Conservation (phyloP, 495 filamentous ascomycete genomes). For the Symbiotaphrina buchneri region DNA sequence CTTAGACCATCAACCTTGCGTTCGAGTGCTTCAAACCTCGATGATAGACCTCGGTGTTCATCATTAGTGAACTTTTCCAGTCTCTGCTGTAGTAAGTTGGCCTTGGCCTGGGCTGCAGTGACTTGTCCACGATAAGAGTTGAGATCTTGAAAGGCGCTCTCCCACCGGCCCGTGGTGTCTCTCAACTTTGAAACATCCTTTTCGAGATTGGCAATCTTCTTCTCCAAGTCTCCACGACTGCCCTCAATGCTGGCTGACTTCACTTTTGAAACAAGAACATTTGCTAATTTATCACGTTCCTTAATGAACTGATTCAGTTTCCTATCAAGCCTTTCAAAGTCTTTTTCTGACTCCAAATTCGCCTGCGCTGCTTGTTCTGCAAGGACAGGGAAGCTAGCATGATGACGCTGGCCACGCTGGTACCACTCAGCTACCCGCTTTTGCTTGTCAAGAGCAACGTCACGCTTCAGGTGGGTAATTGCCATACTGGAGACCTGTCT, state of each 20-base stretch:
- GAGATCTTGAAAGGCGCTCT: no score
- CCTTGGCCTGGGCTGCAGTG: no score
- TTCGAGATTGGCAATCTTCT: background rate
- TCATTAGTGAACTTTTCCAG: no score
- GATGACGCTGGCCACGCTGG: conserved; percentile 1
- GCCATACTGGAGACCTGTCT: background rate
- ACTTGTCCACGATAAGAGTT: no score
- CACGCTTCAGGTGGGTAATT: background rate
- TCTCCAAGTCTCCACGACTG: no score
- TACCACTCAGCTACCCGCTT: conserved; percentile 1
- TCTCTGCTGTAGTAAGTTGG: no score
- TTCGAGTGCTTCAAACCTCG: no score
- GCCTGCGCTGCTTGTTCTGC: conserved; percentile 2
- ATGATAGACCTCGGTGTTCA: no score
- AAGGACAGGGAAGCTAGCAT: conserved; percentile 2
- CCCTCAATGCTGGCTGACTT: no score
- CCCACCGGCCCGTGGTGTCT: no score
- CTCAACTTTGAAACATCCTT: no score
- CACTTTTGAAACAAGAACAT: background rate
- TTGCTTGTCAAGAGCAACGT: background rate
- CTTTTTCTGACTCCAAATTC: conserved; percentile 1
- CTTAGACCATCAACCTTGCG: no score
- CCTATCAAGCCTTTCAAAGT: conserved; percentile 2
- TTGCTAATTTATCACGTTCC: background rate
- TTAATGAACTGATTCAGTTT: background rate